Evolutionary conservation across 2,329 filamentous ascomycete species (phyloP).

Genomic region (Grosmannia penicillata): DNA sequence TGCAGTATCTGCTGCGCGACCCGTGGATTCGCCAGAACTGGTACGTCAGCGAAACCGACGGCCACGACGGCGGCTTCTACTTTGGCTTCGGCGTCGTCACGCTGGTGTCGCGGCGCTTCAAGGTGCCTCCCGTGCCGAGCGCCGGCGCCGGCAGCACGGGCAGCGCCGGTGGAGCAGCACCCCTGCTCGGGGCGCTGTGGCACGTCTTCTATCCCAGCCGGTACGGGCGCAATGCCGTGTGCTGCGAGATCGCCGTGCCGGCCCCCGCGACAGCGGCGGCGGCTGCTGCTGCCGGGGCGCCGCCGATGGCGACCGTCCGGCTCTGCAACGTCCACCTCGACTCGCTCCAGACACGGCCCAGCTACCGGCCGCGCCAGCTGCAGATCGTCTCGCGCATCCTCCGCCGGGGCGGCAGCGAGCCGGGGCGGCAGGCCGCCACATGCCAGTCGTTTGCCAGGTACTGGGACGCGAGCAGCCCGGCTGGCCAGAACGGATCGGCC

Average conservation of each 20-base stretch:
- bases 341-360: constrained; percentile 16
- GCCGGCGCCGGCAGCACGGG: background rate
- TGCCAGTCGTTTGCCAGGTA: too few relatives aligned
- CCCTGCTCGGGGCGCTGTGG: constrained; percentile 16
- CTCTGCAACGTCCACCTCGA: constrained; percentile 26
- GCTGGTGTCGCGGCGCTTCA: constrained; percentile 17
- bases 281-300: background rate
- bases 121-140: too few relatives aligned
- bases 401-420: constrained; percentile 4
- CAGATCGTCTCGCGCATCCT: constrained; percentile 15
- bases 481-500: too few relatives aligned
- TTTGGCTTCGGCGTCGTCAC: constrained; percentile 14
- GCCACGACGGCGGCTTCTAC: constrained; percentile 7
- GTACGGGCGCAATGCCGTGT: constrained; percentile 20
- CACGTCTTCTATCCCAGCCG: constrained; percentile 17
- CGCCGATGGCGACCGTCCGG: constrained; percentile 10
- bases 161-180: constrained; percentile 1
- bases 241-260: constrained; percentile 16
- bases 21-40: constrained; percentile 15
- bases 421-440: too few relatives aligned
- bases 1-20: constrained; percentile 13
- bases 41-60: constrained; percentile 17
- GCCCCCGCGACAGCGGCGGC: background rate
- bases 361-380: constrained; percentile 17
- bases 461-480: too few relatives aligned